Conservation (phyloP, 2,329 filamentous ascomycete species). For the Penicillium sp. region DNA sequence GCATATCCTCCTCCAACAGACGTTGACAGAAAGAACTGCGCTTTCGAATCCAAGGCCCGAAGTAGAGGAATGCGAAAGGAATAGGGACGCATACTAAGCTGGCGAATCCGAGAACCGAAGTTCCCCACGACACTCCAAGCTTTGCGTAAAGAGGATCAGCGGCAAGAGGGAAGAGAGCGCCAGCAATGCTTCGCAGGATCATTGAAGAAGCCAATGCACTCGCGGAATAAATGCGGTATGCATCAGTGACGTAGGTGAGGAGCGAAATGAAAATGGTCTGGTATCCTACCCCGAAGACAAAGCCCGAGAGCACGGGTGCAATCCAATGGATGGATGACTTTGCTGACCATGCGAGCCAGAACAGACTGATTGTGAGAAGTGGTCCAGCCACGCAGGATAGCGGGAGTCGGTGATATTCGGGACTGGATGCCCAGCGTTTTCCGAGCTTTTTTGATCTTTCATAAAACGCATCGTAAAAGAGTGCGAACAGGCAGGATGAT, state of each 20-base stretch:
- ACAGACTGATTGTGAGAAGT: constrained; percentile 57
- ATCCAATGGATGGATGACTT: constrained; percentile 54
- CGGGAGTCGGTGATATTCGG: constrained; percentile 70
- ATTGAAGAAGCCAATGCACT: constrained; percentile 59
- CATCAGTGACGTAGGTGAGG: constrained; percentile 68
- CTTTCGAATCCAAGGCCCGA: constrained; percentile 32
- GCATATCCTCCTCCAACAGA: constrained; percentile 27
- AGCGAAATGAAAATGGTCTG: constrained; percentile 67
- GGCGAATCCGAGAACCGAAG: constrained; percentile 45
- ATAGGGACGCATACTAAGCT: constrained; percentile 45
- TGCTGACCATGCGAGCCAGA: constrained; percentile 65
- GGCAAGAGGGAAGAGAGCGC: constrained; percentile 61
- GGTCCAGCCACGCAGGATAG: constrained; percentile 73
- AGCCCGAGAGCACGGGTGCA: constrained; percentile 63
- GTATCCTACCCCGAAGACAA: constrained; percentile 66
- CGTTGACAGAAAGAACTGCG: constrained; percentile 37
- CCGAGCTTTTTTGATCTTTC: constrained; percentile 54
- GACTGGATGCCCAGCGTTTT: constrained; percentile 59
- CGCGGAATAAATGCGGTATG: constrained; percentile 68
- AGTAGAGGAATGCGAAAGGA: constrained; percentile 43
- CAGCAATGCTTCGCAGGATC: constrained; percentile 55
- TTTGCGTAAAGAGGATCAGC: constrained; percentile 42
- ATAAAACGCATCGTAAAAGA: constrained; percentile 67
- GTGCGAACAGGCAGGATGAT: constrained; percentile 64
- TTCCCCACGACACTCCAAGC: constrained; percentile 48